Conservation (phyloP, 179 eudicot genomes). For the Silene noctiflora region DNA sequence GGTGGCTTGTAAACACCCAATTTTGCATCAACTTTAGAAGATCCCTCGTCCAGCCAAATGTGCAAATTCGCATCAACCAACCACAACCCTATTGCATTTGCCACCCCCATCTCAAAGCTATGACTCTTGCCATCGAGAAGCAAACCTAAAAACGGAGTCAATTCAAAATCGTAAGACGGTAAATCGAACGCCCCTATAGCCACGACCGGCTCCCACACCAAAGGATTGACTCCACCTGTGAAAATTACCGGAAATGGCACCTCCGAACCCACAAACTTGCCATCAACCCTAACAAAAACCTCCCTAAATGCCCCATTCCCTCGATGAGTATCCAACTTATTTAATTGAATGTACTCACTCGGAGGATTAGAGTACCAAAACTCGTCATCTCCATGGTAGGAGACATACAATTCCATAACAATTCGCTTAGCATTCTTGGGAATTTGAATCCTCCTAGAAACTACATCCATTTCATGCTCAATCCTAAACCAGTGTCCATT, state of each 20-base stretch:
- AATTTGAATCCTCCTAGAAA: constrained; percentile 35
- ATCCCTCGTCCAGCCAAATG: constrained; percentile 60
- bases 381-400: constrained; percentile 86
- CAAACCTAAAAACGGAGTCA: constrained; percentile 61
- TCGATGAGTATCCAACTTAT: constrained; percentile 43
- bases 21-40: constrained; percentile 41
- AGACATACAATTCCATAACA: constrained; percentile 72
- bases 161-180: constrained; percentile 74
- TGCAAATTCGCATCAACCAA: constrained; percentile 86
- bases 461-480: constrained; percentile 34
- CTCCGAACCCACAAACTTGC: constrained; percentile 46
- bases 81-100: constrained; percentile 63
- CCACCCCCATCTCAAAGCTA: constrained; percentile 53
- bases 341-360: constrained; percentile 44
- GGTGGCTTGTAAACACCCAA: constrained; percentile 26
- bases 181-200: constrained; percentile 78
- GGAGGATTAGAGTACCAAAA: constrained; percentile 95
- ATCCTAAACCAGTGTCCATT: constrained; percentile 73
- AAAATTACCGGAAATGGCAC: constrained; percentile 81
- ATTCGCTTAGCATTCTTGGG: constrained; percentile 52
- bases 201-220: constrained; percentile 87
- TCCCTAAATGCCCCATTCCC: constrained; percentile 79
- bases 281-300: constrained; percentile 65
- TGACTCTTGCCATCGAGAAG: constrained; percentile 66
- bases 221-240: constrained; percentile 83